phyloP scores from a whole-genome alignment of 1,284 basidiomycete genomes.

The Ustilago shanxiensis region DNA sequence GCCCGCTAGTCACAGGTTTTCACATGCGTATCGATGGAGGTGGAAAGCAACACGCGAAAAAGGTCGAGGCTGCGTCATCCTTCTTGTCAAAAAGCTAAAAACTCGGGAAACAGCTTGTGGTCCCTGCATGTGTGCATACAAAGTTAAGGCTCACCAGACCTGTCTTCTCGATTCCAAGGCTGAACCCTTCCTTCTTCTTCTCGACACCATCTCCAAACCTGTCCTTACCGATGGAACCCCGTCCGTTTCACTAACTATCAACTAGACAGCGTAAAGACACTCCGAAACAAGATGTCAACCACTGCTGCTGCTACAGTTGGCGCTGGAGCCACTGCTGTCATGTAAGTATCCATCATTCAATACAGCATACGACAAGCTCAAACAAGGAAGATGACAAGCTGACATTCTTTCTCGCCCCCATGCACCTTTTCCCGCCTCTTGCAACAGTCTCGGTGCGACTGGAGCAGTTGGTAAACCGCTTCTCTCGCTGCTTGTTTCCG shows the following conservation, averaged over 20 bases:
- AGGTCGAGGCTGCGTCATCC: background rate
- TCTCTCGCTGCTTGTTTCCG: constrained; percentile 40
- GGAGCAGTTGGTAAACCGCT: constrained; percentile 59
- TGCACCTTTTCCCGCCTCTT: background rate
- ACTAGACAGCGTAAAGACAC: background rate
- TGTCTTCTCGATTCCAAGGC: background rate
- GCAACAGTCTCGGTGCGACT: constrained; percentile 44
- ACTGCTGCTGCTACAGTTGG: constrained; percentile 13
- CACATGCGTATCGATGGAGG: background rate
- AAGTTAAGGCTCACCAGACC: background rate
- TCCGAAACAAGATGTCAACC: constrained; percentile 15
- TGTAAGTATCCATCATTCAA: constrained; percentile 25
- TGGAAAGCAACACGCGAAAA: background rate
- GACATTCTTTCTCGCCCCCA: too few relatives aligned
- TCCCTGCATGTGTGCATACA: constrained; percentile 5
- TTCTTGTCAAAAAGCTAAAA: background rate
- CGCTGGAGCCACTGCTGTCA: constrained; percentile 26
- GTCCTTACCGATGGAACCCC: too few relatives aligned
- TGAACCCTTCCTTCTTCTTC: background rate
- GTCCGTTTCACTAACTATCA: background rate
- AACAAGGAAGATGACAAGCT: too few relatives aligned
- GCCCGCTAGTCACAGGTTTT: background rate
- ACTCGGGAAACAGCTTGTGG: background rate
- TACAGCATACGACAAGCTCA: background rate
- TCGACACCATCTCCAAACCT: background rate